Evolutionary conservation across 805 yeast species (phyloP).

Genomic region (Cyberlindnera subsufficiens): DNA sequence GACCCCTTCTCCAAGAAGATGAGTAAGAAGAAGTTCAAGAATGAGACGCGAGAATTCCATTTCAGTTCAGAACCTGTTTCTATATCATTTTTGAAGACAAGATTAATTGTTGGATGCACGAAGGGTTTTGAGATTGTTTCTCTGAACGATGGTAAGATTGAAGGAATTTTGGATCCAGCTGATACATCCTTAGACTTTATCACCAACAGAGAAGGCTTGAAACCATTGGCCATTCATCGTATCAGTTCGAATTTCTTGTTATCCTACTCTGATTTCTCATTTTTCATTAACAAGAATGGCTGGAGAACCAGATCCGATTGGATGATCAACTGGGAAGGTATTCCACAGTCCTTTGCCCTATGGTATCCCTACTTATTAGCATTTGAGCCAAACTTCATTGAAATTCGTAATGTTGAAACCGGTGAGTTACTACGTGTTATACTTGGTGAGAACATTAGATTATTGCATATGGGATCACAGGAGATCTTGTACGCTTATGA

Average conservation of each 20-base stretch:
- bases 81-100: conserved; percentile 82
- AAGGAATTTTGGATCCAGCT: conserved; percentile 92
- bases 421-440: conserved; percentile 85
- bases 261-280: conserved; percentile 89
- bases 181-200: conserved; percentile 96
- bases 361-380: conserved; percentile 93
- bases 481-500: conserved; percentile 92
- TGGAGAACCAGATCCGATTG: conserved; percentile 94
- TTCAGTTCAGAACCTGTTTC: conserved; percentile 89
- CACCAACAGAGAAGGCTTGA: conserved; percentile 70
- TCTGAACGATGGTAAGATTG: conserved; percentile 76
- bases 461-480: conserved; percentile 84
- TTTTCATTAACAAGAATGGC: conserved; percentile 90
- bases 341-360: conserved; percentile 85
- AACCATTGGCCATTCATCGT: conserved; percentile 88
- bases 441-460: conserved; percentile 85
- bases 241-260: conserved; percentile 83
- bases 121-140: conserved; percentile 95
- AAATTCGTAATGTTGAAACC: conserved; percentile 84
- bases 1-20: conserved; percentile 59
- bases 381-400: conserved; percentile 86
- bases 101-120: conserved; percentile 91
- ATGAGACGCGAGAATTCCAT: conserved; percentile 65
- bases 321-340: conserved; percentile 96
- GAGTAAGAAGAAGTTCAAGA: conserved; percentile 66